Percentiles rank a stretch among this genome's conserved stretches.
These are phyloP conservation scores for Vararia minispora DNA, from an alignment of 768 basidiomycete genomes.

Conservation along the genomic window DNA sequence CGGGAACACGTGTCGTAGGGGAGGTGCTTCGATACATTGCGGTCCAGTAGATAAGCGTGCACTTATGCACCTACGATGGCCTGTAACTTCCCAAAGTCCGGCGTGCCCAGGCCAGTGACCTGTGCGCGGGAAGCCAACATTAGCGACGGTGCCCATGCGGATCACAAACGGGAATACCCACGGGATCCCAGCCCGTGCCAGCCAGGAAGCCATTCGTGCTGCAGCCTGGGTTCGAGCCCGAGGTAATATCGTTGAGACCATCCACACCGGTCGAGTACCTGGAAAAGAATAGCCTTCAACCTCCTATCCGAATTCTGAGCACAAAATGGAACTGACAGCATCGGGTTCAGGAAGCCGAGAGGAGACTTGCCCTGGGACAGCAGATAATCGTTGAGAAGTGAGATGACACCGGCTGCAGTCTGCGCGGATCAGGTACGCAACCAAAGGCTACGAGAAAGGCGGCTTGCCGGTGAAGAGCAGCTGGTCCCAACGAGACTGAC, in stretches of 20 bases:
- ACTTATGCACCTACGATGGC: conserved; percentile 14
- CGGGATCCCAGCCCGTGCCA: conserved; percentile 12
- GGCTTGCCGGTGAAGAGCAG: conserved; percentile 22
- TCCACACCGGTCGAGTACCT: conserved; percentile 17
- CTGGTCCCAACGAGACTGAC: conserved; percentile 34
- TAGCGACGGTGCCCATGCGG: not conserved
- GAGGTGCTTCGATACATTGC: no score
- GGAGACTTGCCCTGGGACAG: conserved; percentile 21
- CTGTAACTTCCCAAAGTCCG: conserved; percentile 21
- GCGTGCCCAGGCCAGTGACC: conserved; percentile 21
- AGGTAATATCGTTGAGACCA: conserved; percentile 37
- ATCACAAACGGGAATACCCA: not conserved
- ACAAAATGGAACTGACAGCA: no score
- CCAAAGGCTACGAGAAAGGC: not conserved
- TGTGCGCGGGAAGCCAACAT: not conserved
- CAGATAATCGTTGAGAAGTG: conserved; percentile 27
- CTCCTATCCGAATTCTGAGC: no score
- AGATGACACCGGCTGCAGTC: conserved; percentile 22
- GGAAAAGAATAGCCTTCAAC: no score
- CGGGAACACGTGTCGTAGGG: no score
- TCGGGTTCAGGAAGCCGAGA: conserved; percentile 29
- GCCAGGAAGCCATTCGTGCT: conserved; percentile 34
- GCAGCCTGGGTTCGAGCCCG: conserved; percentile 57
- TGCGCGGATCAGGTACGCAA: conserved; percentile 5
- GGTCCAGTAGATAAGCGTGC: no score